Evolutionary conservation across 2,329 filamentous ascomycete genomes (phyloP).

Genomic region (Fusarium tricinctum): DNA sequence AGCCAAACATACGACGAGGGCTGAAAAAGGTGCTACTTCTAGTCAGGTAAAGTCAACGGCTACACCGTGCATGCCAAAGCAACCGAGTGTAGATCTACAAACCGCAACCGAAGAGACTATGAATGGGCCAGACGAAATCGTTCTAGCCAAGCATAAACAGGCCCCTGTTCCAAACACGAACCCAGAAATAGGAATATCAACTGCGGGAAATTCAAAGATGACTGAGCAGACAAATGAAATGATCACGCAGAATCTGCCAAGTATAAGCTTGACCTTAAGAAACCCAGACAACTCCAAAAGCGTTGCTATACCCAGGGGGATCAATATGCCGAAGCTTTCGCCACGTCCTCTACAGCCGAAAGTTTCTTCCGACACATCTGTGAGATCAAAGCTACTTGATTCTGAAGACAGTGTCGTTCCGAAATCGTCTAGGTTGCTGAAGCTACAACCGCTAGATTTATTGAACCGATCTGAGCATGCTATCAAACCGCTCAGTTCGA

Average conservation of each 20-base stretch:
- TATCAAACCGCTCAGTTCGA: constrained; percentile 2
- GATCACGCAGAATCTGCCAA: background rate
- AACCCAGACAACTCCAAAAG: background rate
- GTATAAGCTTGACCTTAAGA: background rate
- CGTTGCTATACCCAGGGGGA: background rate
- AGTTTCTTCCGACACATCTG: background rate
- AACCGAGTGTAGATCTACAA: background rate
- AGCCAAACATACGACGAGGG: background rate
- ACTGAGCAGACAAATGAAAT: constrained; percentile 9
- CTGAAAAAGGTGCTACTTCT: background rate
- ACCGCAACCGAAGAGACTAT: background rate
- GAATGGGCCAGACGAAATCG: background rate
- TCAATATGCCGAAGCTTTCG: background rate
- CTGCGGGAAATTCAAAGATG: constrained; percentile 1
- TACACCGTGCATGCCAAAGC: background rate
- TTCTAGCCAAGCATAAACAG: background rate
- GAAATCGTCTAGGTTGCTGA: background rate
- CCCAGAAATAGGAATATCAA: background rate
- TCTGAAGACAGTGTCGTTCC: background rate
- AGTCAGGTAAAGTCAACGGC: background rate
- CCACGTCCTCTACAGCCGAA: background rate
- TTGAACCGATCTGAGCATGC: constrained; percentile 11
- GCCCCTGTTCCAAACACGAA: constrained; percentile 15
- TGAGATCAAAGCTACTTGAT: constrained; percentile 1
- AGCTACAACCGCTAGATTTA: background rate